Evolutionary conservation across 352 stramenopile species (phyloP), one percentile per base, ranked within the genome.

Genomic region (Globisporangium carolinianum): DNA sequence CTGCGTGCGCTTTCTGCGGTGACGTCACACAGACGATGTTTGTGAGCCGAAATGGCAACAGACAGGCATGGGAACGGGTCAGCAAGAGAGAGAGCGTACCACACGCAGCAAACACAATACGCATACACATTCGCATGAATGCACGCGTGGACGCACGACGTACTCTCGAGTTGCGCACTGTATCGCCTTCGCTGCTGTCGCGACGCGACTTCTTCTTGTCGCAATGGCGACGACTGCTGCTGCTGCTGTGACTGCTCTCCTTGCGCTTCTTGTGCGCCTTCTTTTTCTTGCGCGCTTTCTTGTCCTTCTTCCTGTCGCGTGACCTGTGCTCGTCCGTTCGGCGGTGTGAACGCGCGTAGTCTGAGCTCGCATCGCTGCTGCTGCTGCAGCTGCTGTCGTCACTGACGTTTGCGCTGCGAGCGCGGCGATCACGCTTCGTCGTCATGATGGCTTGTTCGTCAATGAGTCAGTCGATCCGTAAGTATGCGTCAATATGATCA

Each of bases 1-100:
- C 71, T 4, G 57, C 57, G 45, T 79, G 62, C 32, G 83, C 85
- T 54, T 56, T 53, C 70, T 91, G 50, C 15, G 5, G 24, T 35
- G 5, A n/a, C 15, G 17, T 10, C 17, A 49, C n/a, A 49, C 24
- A 32, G 24, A 32, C 24, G 24, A 32, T 32, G 24, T 32, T 32
- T 32, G 24, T 32, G 24, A 32, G 24, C 24, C 24, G 24, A 32
- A 32, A 32, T 32, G 24, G 24, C 5, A 49, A 49, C 45, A 24
- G 14, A 49, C n/a, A 49, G 9, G n/a, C 45, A 35, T 9, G n/a
- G 24, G 24, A 32, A 32, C 24, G 24, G 1, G 24, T 32, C 24
- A 32, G 24, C 24, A 32, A 32, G 24, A 32, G 24, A 32, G 24
- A 32, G 24, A 32, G 24, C n/a, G 39, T 32, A 32, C 24, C 24